Conservation (phyloP, 1,139 yeast genomes). For the Yamadazyma conglobata region DNA sequence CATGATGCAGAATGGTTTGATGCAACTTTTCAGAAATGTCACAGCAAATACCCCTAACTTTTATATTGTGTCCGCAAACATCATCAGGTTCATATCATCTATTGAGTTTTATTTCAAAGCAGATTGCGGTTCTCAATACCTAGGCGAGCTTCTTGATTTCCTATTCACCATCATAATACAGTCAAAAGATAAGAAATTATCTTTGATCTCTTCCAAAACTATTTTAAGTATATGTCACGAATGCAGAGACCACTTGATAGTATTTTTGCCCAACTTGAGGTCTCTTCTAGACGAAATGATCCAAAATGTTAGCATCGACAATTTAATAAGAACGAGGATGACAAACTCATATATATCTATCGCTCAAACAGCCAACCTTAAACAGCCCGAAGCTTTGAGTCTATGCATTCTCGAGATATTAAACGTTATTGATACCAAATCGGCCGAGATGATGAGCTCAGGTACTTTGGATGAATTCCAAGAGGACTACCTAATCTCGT, state of each 20-base stretch:
- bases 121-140: slow-evolving; percentile 30
- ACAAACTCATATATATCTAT: slow-evolving; percentile 61
- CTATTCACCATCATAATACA: slow-evolving; percentile 33
- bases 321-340: slow-evolving; percentile 57
- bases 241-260: slow-evolving; percentile 47
- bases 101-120: slow-evolving; percentile 52
- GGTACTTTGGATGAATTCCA: slow-evolving; percentile 13
- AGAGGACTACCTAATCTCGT: slow-evolving; percentile 48
- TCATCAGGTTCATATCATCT: slow-evolving; percentile 51
- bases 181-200: slow-evolving; percentile 11
- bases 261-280: slow-evolving; percentile 52
- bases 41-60: slow-evolving; percentile 10
- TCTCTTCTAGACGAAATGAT: slow-evolving; percentile 51
- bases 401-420: slow-evolving; percentile 20
- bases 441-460: slow-evolving; percentile 15
- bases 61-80: slow-evolving; percentile 28
- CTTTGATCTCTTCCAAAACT: slow-evolving; percentile 52
- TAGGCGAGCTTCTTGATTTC: slow-evolving; percentile 50
- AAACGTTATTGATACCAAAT: slow-evolving; percentile 17
- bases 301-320: slow-evolving; percentile 40
- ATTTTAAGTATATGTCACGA: slow-evolving; percentile 60
- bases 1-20: slow-evolving; percentile 24
- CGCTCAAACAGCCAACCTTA: slow-evolving; percentile 42
- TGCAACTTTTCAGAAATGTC: slow-evolving; percentile 16
- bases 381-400: slow-evolving; percentile 36